Percentiles rank a stretch among this genome's conserved stretches.
phyloP scores from a whole-genome alignment of 169 alveolate genomes.

The Plasmodium yoelii region DNA sequence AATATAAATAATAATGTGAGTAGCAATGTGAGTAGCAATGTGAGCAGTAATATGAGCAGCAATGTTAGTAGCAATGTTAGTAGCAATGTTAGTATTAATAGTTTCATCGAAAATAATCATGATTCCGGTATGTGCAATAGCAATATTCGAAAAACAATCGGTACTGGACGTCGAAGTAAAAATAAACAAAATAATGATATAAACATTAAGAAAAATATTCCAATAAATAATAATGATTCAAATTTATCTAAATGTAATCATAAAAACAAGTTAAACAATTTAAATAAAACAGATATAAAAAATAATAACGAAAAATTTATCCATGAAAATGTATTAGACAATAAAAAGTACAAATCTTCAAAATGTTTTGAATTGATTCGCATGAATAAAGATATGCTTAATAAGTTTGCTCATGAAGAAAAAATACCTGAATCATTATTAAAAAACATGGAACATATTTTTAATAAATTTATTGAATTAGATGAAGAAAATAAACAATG shows the following conservation, averaged over 20 bases:
- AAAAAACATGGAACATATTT: neutral
- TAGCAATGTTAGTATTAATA: slow-evolving; percentile 3
- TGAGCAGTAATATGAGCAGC: neutral
- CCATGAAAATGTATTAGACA: slow-evolving; percentile 3
- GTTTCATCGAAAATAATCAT: neutral
- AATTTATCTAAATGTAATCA: neutral
- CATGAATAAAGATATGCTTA: slow-evolving; percentile 18
- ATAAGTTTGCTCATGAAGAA: neutral
- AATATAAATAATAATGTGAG: neutral
- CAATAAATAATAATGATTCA: neutral
- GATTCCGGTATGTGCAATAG: neutral
- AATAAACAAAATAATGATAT: too few relatives aligned
- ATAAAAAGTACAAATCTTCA: slow-evolving; percentile 12
- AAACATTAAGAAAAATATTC: too few relatives aligned
- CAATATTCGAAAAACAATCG: neutral
- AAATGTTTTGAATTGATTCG: slow-evolving; percentile 12
- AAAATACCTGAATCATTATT: too few relatives aligned
- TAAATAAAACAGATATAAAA: slow-evolving; percentile 3
- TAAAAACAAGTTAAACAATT: neutral
- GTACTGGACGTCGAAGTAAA: too few relatives aligned
- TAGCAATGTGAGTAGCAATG: too few relatives aligned
- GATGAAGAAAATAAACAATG: neutral
- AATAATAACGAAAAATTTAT: neutral
- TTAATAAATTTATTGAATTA: neutral
- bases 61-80: too few relatives aligned